A percentile compares a stretch with the other conserved stretches of the same genome.
These are phyloP conservation scores for Didymella exigua DNA, from an alignment of 2,329 filamentous ascomycete species.

Conservation along the genomic window DNA sequence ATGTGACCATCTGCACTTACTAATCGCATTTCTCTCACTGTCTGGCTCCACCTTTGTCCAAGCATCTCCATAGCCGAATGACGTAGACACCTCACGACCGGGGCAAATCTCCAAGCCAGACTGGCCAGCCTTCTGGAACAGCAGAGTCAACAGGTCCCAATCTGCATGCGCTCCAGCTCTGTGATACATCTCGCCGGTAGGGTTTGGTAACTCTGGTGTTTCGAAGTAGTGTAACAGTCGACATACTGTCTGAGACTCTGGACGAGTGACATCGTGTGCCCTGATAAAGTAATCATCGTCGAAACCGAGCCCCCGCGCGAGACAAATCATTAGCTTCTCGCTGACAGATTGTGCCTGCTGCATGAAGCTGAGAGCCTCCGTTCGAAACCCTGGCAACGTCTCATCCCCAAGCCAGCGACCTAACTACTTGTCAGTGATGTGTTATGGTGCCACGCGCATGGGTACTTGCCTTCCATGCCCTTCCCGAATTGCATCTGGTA, in stretches of 20 bases:
- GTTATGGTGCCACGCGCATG: neutral
- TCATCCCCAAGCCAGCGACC: slow-evolving; percentile 57
- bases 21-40: slow-evolving; percentile 22
- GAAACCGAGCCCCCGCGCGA: slow-evolving; percentile 64
- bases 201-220: slow-evolving; percentile 44
- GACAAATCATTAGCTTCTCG: slow-evolving; percentile 63
- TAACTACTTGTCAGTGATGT: neutral
- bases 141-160: slow-evolving; percentile 66
- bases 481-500: slow-evolving; percentile 68
- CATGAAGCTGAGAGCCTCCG: slow-evolving; percentile 59
- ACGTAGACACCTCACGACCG: slow-evolving; percentile 64
- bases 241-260: slow-evolving; percentile 62
- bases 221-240: slow-evolving; percentile 62
- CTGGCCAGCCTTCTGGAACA: slow-evolving; percentile 67
- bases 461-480: slow-evolving; percentile 53
- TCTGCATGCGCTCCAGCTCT: slow-evolving; percentile 68
- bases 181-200: slow-evolving; percentile 54
- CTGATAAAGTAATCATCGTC: slow-evolving; percentile 62
- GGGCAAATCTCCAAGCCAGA: slow-evolving; percentile 69
- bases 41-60: slow-evolving; percentile 68
- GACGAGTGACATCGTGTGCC: slow-evolving; percentile 57
- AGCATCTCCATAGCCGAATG: slow-evolving; percentile 63
- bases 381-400: slow-evolving; percentile 57
- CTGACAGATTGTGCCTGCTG: slow-evolving; percentile 58
- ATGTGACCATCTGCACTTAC: neutral